phyloP scores from a whole-genome alignment of 1,284 basidiomycete species.

The Rhodotorula sp. region DNA sequence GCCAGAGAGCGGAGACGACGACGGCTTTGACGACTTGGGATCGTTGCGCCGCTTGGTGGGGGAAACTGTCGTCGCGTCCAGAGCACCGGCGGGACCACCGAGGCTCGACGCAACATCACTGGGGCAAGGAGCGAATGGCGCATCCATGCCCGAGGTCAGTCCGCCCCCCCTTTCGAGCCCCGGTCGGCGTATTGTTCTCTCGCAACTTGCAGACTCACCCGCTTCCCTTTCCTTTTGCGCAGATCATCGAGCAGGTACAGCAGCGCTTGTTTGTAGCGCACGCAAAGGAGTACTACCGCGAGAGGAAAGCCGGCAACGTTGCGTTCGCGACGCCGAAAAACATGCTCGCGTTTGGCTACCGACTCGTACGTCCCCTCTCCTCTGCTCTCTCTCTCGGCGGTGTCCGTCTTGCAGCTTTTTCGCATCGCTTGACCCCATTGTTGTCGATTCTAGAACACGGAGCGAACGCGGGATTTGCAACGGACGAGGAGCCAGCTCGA shows the following conservation, averaged over 20 bases:
- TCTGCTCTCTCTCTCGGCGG: neutral
- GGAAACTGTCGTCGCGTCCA: conserved; percentile 16
- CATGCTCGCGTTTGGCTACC: conserved; percentile 66
- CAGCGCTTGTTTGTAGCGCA: conserved; percentile 26
- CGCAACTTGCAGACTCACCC: neutral
- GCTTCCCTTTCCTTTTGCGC: neutral
- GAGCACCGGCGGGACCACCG: neutral
- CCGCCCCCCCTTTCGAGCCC: neutral
- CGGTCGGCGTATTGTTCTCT: neutral
- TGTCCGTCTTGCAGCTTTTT: neutral
- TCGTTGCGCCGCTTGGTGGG: conserved; percentile 12
- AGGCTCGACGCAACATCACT: neutral
- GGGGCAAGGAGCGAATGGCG: neutral
- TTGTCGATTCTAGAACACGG: neutral
- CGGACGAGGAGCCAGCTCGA: neutral
- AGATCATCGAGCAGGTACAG: conserved; percentile 33
- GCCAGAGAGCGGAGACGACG: neutral
- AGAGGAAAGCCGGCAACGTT: neutral
- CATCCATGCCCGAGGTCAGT: conserved; percentile 31
- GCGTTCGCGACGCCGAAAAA: conserved; percentile 50
- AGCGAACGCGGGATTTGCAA: neutral
- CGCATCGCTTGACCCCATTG: neutral
- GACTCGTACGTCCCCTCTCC: conserved; percentile 52
- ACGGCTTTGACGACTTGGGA: conserved; percentile 16
- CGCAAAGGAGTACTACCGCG: conserved; percentile 1